Evolutionary conservation across 73 alveolate species (phyloP), one percentile per base, ranked within the genome.

Genomic region (Symbiodinium natans): DNA sequence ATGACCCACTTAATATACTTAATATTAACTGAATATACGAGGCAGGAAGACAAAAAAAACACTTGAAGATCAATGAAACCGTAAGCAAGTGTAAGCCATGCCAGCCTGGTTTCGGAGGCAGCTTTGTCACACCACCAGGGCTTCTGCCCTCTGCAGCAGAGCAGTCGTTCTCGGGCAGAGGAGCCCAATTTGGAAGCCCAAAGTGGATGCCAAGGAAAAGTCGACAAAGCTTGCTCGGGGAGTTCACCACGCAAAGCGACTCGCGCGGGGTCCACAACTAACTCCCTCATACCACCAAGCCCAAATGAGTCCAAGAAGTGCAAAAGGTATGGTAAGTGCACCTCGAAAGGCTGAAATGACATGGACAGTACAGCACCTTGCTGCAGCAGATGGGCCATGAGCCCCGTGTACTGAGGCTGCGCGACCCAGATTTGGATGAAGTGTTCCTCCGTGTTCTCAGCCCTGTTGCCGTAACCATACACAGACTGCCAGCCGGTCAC

Each of bases 361-460:
- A 80, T 90, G 80, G 87, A 71, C 56, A 90, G 34, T 33, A 90
- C 97, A 21, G 80, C 80, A 8, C 97, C 97, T 23, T 90, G 97
- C 97, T 90, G 97, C 88, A 90, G 27, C 56, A 90, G 29, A n/a
- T 90, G 97, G 27, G 97, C 97, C 97, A 90, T 71, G 54, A 56
- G 36, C 31, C 77, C 46, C 29, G 39, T 29, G 25, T 90, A 52
- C 39, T 73, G 97, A 41, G 97, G 97, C 75, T 68, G 31, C 23
- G 80, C 17, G 23, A 89, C 87, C 97, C 97, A 90, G 80, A 90
- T 52, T 68, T 90, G 97, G 19, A 90, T 25, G 80, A 90, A 90
- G 43, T 10, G 52, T 46, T 31, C 48, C 36, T 19, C 39, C 9
- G 36, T 6, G 52, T 41, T 25, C 13, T 34, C 56, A 25, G 11